Percentiles rank a stretch among this genome's conserved stretches.
These are phyloP conservation scores for Phaeotremella skinneri DNA, from an alignment of 768 basidiomycete genomes.

Conservation along the genomic window DNA sequence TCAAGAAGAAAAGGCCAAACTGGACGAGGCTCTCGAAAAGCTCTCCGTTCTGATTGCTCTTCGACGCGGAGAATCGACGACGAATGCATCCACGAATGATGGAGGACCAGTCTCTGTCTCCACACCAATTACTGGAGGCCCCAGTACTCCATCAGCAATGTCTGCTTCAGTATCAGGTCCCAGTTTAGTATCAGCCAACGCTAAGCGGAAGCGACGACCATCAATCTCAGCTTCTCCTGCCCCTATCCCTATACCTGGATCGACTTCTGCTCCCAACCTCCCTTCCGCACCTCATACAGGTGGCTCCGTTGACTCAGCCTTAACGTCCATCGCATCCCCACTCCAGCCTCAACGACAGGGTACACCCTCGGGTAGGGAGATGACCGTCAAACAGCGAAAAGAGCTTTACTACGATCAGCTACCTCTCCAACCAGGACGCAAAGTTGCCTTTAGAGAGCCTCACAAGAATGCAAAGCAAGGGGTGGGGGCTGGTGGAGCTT, in stretches of 20 bases:
- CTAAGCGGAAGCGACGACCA: conserved; percentile 9
- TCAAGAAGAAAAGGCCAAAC: conserved; percentile 20
- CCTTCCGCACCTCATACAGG: conserved; percentile 5
- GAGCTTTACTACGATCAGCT: conserved; percentile 50
- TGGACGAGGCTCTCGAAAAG: conserved; percentile 40
- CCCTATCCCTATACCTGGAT: background rate
- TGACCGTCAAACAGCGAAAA: conserved; percentile 29
- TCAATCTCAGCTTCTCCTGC: conserved; percentile 22
- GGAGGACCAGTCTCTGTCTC: background rate
- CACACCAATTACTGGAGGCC: background rate
- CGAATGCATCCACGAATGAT: background rate
- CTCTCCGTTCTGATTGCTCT: conserved; percentile 28
- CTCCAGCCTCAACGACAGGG: background rate
- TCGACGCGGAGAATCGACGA: conserved; percentile 10
- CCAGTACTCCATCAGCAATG: background rate
- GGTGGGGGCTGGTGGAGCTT: conserved; percentile 6
- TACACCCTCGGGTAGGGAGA: conserved; percentile 27
- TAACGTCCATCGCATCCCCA: conserved; percentile 17
- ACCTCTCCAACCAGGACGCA: conserved; percentile 50
- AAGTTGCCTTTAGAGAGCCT: conserved; percentile 51
- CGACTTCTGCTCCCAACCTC: background rate
- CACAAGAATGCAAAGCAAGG: conserved; percentile 10
- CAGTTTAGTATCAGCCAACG: background rate
- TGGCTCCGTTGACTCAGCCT: conserved; percentile 3
- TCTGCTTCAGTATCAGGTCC: background rate